Evolutionary conservation across 164 flowering plant species (phyloP).

Genomic region (Stephania japonica): DNA sequence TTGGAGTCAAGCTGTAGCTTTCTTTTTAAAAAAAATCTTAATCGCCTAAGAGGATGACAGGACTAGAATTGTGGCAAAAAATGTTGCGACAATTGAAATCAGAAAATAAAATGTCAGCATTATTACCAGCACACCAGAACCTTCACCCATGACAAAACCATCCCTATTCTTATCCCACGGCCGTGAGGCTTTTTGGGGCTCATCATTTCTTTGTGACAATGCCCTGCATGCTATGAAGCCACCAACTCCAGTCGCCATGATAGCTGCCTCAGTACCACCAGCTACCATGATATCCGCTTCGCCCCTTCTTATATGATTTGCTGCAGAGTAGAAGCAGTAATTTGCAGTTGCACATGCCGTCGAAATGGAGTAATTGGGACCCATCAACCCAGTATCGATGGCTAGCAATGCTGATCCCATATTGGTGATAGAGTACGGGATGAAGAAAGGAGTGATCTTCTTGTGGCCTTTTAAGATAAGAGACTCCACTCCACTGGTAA

Average conservation of each 20-base stretch:
- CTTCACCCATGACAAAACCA: conserved; percentile 83
- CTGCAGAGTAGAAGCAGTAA: conserved; percentile 67
- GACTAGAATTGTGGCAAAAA: background rate
- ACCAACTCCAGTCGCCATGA: conserved; percentile 48
- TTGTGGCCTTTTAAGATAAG: conserved; percentile 51
- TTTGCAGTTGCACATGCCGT: conserved; percentile 82
- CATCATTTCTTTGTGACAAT: conserved; percentile 55
- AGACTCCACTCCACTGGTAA: conserved; percentile 53
- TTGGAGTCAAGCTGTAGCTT: too few species aligned
- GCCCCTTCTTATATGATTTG: conserved; percentile 67
- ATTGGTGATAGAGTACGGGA: conserved; percentile 67
- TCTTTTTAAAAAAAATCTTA: background rate
- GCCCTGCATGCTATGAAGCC: conserved; percentile 79
- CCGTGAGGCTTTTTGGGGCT: conserved; percentile 54
- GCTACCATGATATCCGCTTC: conserved; percentile 60
- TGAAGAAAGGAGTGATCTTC: conserved; percentile 65
- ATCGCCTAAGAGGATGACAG: too few species aligned
- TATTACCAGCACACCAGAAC: conserved; percentile 65
- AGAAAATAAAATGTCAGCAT: background rate
- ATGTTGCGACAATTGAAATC: background rate
- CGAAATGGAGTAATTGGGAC: conserved; percentile 71
- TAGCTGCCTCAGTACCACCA: conserved; percentile 64
- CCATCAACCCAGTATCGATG: conserved; percentile 69
- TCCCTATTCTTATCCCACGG: conserved; percentile 66
- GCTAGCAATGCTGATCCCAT: conserved; percentile 79